These are phyloP conservation scores for Scheffersomyces parashehatae DNA, from an alignment of 1,139 yeast species.

Conservation along the genomic window DNA sequence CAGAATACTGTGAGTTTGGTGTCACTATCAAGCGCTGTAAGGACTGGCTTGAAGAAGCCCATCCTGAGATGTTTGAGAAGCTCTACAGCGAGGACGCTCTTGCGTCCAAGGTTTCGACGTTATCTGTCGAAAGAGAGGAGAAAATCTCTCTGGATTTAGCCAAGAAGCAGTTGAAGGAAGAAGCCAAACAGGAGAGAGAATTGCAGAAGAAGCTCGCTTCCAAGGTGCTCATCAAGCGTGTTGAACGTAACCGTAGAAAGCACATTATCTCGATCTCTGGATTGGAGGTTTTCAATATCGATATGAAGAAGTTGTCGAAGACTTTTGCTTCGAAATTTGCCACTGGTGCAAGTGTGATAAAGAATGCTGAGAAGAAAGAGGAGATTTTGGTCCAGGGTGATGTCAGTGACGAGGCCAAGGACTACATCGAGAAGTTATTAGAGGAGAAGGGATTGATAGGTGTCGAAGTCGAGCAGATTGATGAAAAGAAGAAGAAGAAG, in stretches of 20 bases:
- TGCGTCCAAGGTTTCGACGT: conserved; percentile 51
- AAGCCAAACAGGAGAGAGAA: conserved; percentile 84
- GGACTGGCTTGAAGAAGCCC: conserved; percentile 68
- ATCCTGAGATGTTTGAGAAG: conserved; percentile 56
- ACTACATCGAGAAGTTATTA: conserved; percentile 66
- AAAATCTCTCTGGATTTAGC: conserved; percentile 79
- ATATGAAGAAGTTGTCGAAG: conserved; percentile 87
- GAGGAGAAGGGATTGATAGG: conserved; percentile 81
- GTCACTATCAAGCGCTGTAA: conserved; percentile 80
- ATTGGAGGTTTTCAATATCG: conserved; percentile 84
- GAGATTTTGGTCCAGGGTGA: conserved; percentile 95
- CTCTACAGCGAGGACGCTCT: conserved; percentile 62
- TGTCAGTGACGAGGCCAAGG: conserved; percentile 88
- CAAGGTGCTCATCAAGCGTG: conserved; percentile 80
- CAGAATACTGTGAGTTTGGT: conserved; percentile 94
- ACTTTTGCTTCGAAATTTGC: conserved; percentile 94
- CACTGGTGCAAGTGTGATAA: conserved; percentile 94
- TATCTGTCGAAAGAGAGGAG: conserved; percentile 76
- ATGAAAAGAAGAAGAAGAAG: conserved; percentile 80
- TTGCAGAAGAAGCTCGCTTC: conserved; percentile 75
- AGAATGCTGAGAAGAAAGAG: conserved; percentile 88
- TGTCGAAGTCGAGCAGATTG: conserved; percentile 84
- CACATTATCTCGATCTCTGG: conserved; percentile 87
- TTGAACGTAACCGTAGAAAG: conserved; percentile 88
- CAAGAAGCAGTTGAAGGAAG: conserved; percentile 87